Evolutionary conservation across 345 rosid genomes (phyloP).

Genomic region (Dimocarpus longan): DNA sequence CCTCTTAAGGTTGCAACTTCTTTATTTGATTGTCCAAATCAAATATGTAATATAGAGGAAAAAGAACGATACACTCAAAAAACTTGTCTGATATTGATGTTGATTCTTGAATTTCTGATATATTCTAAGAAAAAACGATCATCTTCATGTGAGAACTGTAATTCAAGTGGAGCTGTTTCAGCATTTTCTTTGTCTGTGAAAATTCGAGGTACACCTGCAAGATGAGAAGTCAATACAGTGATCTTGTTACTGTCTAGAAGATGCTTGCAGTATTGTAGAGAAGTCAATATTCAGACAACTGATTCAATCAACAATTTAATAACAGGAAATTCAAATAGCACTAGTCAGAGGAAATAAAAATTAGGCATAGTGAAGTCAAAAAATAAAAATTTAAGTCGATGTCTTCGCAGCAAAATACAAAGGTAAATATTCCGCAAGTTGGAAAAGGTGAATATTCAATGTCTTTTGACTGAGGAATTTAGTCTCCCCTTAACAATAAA

Average conservation of each 20-base stretch:
- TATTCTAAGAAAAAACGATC: conserved; percentile 54
- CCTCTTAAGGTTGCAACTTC: not conserved
- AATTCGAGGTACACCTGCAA: conserved; percentile 80
- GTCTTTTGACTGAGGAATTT: not conserved
- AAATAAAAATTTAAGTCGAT: not conserved
- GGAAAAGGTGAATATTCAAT: not conserved
- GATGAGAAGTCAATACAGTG: conserved; percentile 1
- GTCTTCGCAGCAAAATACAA: not conserved
- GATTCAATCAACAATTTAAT: not conserved
- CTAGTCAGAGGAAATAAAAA: not conserved
- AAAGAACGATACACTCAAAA: conserved; percentile 35
- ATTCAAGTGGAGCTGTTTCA: conserved; percentile 61
- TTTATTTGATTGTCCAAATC: not conserved
- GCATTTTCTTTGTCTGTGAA: conserved; percentile 65
- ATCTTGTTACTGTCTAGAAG: not conserved
- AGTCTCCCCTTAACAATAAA: not conserved
- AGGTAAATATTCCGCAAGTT: not conserved
- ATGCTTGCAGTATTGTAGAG: not conserved
- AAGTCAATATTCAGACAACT: not conserved
- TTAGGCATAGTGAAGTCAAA: not conserved
- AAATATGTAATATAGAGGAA: not conserved
- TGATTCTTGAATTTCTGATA: conserved; percentile 77
- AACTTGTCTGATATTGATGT: conserved; percentile 88
- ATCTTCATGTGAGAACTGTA: conserved; percentile 39
- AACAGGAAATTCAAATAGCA: not conserved